Conservation (phyloP, 805 yeast species). For the Cyberlindnera mycetangii region DNA sequence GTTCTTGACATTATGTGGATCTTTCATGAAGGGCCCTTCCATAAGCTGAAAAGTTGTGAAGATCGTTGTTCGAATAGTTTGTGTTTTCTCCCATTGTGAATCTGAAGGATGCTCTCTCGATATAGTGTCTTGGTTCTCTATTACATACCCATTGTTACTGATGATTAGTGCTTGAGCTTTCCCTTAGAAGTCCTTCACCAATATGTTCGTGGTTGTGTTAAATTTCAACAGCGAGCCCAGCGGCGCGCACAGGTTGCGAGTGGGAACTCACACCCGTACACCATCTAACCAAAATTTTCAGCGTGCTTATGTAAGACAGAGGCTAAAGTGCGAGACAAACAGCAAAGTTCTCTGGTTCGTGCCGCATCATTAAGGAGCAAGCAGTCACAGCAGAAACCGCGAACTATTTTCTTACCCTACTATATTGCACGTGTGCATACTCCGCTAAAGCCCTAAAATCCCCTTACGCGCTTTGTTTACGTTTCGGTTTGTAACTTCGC, state of each 20-base stretch:
- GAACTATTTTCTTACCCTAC: background rate
- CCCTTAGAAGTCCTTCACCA: background rate
- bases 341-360: conserved; percentile 1
- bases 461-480: conserved; percentile 13
- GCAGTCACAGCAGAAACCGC: background rate
- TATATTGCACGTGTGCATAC: too few relatives aligned
- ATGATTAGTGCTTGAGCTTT: conserved; percentile 23
- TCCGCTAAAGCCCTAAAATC: background rate
- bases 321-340: background rate
- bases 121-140: background rate
- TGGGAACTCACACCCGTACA: conserved; percentile 5
- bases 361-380: background rate
- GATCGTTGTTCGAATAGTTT: background rate
- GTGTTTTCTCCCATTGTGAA: background rate
- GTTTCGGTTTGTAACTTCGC: conserved; percentile 13
- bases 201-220: conserved; percentile 12
- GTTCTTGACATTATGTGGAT: background rate
- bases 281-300: conserved; percentile 2
- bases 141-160: conserved; percentile 32
- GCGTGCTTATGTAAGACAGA: conserved; percentile 2
- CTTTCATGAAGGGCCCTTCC: background rate
- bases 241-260: conserved; percentile 9
- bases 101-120: background rate
- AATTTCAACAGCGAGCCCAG: conserved; percentile 20
- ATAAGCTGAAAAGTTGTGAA: background rate